These are phyloP conservation scores for Microascus cirrosus DNA, from an alignment of 2,329 filamentous ascomycete genomes.

Conservation along the genomic window DNA sequence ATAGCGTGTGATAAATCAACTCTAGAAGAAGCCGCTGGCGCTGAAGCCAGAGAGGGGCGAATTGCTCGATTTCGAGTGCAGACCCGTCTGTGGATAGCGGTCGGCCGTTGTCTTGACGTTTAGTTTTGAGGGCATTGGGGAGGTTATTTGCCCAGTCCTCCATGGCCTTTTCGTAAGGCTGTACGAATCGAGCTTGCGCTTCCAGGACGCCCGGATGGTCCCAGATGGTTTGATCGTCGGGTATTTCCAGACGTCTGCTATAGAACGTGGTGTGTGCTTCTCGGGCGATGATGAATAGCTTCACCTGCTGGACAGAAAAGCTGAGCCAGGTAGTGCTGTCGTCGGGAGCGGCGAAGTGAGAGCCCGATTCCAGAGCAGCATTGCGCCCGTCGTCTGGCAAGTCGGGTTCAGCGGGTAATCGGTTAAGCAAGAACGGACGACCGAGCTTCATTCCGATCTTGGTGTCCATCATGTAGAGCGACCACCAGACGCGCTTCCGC, in stretches of 20 bases:
- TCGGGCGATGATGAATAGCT: not conserved
- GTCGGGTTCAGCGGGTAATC: not conserved
- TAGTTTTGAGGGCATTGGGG: not conserved
- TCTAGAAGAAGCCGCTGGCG: constrained; percentile 28
- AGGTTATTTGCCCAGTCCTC: not conserved
- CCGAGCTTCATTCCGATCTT: constrained; percentile 32
- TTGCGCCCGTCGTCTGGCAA: not conserved
- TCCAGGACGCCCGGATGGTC: not conserved
- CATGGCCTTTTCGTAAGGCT: not conserved
- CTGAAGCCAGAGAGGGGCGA: constrained; percentile 29
- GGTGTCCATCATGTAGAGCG: constrained; percentile 31
- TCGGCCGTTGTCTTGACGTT: constrained; percentile 19
- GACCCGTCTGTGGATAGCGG: constrained; percentile 26
- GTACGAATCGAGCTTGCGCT: not conserved
- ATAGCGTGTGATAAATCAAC: constrained; percentile 27
- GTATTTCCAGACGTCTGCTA: not conserved
- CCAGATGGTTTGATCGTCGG: not conserved
- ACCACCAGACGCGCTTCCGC: constrained; percentile 38
- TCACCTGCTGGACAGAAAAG: not conserved
- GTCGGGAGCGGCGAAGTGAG: not conserved
- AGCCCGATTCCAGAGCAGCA: not conserved
- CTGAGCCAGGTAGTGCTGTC: constrained; percentile 2
- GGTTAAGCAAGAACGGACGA: constrained; percentile 18
- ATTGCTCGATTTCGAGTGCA: constrained; percentile 14
- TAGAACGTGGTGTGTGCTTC: not conserved